A percentile compares a stretch with the other conserved stretches of the same genome.
phyloP scores from a whole-genome alignment of 345 rosid genomes.

The Microthlaspi erraticum region DNA sequence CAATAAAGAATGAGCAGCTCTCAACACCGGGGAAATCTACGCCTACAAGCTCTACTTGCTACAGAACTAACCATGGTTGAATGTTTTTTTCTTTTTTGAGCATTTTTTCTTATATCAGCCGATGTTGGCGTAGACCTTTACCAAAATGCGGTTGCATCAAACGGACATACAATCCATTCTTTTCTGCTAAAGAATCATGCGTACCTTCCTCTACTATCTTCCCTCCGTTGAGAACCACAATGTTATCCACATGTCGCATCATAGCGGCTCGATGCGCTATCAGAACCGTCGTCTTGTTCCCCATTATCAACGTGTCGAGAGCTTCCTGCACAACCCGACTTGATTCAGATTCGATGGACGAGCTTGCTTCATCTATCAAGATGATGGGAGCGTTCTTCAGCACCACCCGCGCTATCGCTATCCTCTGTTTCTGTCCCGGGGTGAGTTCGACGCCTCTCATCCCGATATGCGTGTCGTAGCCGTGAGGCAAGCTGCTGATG shows the following conservation, averaged over 20 bases:
- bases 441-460: constrained; percentile 99
- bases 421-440: constrained; percentile 98
- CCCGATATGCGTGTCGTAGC: constrained; percentile 96
- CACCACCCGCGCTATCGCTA: constrained; percentile 91
- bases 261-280: constrained; percentile 95
- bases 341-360: constrained; percentile 94
- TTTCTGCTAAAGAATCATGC: constrained; percentile 79
- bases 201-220: constrained; percentile 94
- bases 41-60: constrained; percentile 27
- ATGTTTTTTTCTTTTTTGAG: neutral
- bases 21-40: constrained; percentile 39
- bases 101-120: constrained; percentile 53
- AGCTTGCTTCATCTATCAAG: constrained; percentile 93
- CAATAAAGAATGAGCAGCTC: constrained; percentile 71
- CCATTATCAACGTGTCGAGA: constrained; percentile 92
- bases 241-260: constrained; percentile 98
- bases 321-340: constrained; percentile 99
- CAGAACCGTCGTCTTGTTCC: constrained; percentile 90
- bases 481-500: constrained; percentile 95
- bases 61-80: constrained; percentile 34
- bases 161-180: constrained; percentile 90
- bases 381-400: constrained; percentile 96
- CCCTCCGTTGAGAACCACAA: constrained; percentile 96
- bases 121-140: constrained; percentile 92
- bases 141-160: constrained; percentile 98